phyloP scores from a whole-genome alignment of 805 yeast genomes.

The Cephaloascus fragrans region DNA sequence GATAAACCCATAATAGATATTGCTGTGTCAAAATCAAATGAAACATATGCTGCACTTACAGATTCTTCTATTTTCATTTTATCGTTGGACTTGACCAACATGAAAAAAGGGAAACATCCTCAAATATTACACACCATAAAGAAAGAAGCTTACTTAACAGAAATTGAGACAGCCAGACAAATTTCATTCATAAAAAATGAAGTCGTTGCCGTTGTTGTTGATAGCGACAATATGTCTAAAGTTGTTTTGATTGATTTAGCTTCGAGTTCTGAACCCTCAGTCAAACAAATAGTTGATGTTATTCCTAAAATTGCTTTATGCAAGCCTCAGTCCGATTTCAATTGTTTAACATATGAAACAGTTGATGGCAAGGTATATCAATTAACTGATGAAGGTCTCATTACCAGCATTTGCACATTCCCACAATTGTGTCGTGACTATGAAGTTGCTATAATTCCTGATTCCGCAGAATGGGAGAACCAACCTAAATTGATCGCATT shows the following conservation, averaged over 20 bases:
- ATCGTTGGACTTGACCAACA: slow-evolving; percentile 29
- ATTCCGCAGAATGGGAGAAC: slow-evolving; percentile 11
- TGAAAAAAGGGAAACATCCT: slow-evolving; percentile 41
- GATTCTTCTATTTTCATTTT: slow-evolving; percentile 37
- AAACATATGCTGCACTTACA: slow-evolving; percentile 46
- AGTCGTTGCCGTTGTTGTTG: slow-evolving; percentile 48
- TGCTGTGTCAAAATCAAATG: slow-evolving; percentile 55
- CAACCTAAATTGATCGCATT: slow-evolving; percentile 33
- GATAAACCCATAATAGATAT: slow-evolving; percentile 49
- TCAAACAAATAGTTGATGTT: slow-evolving; percentile 31
- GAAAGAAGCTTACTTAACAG: slow-evolving; percentile 23
- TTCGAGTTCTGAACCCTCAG: slow-evolving; percentile 28
- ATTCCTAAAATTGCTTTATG: slow-evolving; percentile 44
- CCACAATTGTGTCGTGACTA: slow-evolving; percentile 60
- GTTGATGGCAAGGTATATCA: slow-evolving; percentile 51
- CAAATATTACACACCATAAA: slow-evolving; percentile 19
- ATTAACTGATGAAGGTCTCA: slow-evolving; percentile 19
- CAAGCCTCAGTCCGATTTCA: slow-evolving; percentile 44
- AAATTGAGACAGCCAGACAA: slow-evolving; percentile 48
- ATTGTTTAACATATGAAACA: slow-evolving; percentile 44
- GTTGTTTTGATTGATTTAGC: slow-evolving; percentile 40
- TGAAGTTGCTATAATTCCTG: slow-evolving; percentile 29
- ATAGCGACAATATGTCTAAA: slow-evolving; percentile 39
- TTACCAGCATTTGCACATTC: slow-evolving; percentile 36
- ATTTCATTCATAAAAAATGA: slow-evolving; percentile 45